Evolutionary conservation across 2,329 filamentous ascomycete species (phyloP), one percentile per base, ranked within the genome.

Genomic region (Tolypocladium tundrense): DNA sequence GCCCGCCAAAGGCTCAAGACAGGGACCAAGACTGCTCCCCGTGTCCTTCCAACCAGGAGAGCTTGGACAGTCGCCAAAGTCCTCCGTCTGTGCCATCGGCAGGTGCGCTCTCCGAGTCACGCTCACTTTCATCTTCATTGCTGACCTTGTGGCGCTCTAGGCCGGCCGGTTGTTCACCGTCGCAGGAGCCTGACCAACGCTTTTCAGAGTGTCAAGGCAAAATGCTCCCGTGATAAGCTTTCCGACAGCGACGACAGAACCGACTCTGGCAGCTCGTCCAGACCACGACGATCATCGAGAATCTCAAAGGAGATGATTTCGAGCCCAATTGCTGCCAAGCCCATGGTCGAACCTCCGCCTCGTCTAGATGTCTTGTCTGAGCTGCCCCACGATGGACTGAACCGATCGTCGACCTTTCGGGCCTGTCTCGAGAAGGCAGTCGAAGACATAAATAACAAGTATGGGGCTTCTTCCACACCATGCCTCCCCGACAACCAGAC

Each of bases 111-210:
- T 21, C 35, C 48, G 2, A 21, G 31, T 5, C 31, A 37, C 48
- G 1, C 31, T 10, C 31, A 6, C 19, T 37, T 37, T 10, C 48
- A 5, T 13, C n/a, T 33, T 37, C 39, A 19, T 8, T n/a, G 39
- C 48, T 41, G 10, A 41, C 21, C 27, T 14, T 7, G 3, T 8
- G 3, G 27, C 39, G 13, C 39, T 33, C 27, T 27, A 56, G 53
- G 33, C 24, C 41, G 41, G 21, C 37, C 50, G 19, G 37, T 27
- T 37, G 55, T 65, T 24, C 60, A 60, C 52, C 65, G 64, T 14
- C 64, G 65, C 21, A 64, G 63, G 57, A 71, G 66, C 50, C 62
- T 72, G n/a, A 66, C 66, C 43, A 65, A 66, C 57, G 63, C 67
- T 37, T 67, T 72, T 56, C 64, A 66, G 4, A 63, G 63, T 53